phyloP scores from a whole-genome alignment of 805 yeast species.

The Ascoidea asiatica region DNA sequence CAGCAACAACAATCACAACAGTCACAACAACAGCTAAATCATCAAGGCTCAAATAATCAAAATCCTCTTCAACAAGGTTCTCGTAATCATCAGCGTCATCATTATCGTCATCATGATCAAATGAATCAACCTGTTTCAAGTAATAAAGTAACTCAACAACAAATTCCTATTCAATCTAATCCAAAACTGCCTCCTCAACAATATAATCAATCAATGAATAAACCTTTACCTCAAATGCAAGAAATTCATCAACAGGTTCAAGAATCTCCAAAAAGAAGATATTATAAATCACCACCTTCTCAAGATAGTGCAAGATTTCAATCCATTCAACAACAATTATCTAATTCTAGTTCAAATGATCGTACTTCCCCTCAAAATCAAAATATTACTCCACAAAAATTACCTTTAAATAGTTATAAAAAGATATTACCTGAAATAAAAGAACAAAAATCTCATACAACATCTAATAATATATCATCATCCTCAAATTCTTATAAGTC shows the following conservation, averaged over 20 bases:
- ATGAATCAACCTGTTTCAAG: too few species aligned
- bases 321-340: not conserved
- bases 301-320: not conserved
- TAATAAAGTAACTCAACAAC: too few species aligned
- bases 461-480: too few species aligned
- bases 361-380: not conserved
- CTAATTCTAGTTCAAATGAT: not conserved
- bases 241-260: not conserved
- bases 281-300: not conserved
- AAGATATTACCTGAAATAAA: constrained; percentile 8
- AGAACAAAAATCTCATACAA: too few species aligned
- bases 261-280: constrained; percentile 5
- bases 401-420: constrained; percentile 2
- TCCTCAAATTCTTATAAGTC: too few species aligned
- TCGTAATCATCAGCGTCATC: constrained; percentile 6
- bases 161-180: constrained; percentile 1
- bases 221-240: not conserved
- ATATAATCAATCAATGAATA: not conserved
- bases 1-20: constrained; percentile 4
- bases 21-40: constrained; percentile 5
- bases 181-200: not conserved
- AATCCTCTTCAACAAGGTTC: constrained; percentile 2
- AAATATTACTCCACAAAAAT: not conserved
- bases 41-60: not conserved
- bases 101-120: constrained; percentile 2